A percentile compares a stretch with the other conserved stretches of the same genome.
These are phyloP conservation scores for Toxoplasma gondii DNA, from an alignment of 169 alveolate species.

Conservation along the genomic window DNA sequence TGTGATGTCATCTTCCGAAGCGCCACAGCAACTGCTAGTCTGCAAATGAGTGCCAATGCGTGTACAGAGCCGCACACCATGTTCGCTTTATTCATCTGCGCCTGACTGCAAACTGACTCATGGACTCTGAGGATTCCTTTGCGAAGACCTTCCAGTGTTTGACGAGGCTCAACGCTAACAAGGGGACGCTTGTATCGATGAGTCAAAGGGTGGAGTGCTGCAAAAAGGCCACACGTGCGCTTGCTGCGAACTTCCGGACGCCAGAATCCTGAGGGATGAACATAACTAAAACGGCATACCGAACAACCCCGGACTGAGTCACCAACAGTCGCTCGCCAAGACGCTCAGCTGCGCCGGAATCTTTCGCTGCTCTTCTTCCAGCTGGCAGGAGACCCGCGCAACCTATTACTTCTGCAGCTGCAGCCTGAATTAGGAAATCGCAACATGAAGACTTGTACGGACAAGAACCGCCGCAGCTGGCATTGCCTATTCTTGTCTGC, in stretches of 20 bases:
- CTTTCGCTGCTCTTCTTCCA: not conserved
- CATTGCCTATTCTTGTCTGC: not conserved
- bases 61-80: not conserved
- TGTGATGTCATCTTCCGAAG: constrained; percentile 32
- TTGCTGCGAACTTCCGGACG: too few relatives aligned
- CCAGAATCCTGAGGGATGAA: too few relatives aligned
- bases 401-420: constrained; percentile 27
- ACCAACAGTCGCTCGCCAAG: constrained; percentile 7
- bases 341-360: constrained; percentile 1
- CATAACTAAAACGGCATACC: not conserved
- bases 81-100: not conserved
- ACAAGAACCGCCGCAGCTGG: not conserved
- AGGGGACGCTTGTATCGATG: too few relatives aligned
- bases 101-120: too few relatives aligned
- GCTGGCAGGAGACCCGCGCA: not conserved
- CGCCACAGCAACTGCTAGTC: not conserved
- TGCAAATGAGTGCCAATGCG: not conserved
- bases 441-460: not conserved
- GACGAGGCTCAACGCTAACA: too few relatives aligned
- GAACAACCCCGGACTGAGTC: not conserved
- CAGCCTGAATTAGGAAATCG: constrained; percentile 34
- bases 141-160: too few relatives aligned
- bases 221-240: too few relatives aligned
- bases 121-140: too few relatives aligned
- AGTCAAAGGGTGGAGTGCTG: too few relatives aligned